Conservation (phyloP, 192 early-diverging fungal species). For the Coemansia sp. region DNA sequence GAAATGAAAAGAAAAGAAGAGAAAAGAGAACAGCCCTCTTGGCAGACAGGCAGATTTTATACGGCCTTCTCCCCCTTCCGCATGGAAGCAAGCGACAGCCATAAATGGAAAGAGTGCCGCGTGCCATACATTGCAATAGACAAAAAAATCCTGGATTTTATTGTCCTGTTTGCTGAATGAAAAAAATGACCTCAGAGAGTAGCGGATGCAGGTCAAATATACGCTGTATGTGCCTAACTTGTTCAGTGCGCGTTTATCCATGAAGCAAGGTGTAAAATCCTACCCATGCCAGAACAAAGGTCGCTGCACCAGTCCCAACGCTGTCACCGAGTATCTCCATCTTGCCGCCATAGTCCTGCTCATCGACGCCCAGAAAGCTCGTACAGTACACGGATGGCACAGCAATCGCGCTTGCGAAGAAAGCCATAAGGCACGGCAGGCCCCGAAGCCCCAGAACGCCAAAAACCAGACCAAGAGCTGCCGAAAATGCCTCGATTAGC, state of each 20-base stretch:
- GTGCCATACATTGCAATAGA: too few relatives aligned
- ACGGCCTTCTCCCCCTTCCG: not conserved
- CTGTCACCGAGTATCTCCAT: constrained; percentile 53
- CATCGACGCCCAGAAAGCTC: constrained; percentile 39
- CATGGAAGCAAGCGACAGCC: not conserved
- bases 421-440: constrained; percentile 29
- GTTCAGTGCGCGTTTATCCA: not conserved
- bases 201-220: too few relatives aligned
- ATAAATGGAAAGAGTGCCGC: too few relatives aligned
- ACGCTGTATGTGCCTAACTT: too few relatives aligned
- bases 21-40: not conserved
- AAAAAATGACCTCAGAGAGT: too few relatives aligned
- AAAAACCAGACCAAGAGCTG: constrained; percentile 22
- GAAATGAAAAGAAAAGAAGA: constrained; percentile 7
- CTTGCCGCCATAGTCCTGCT: constrained; percentile 50
- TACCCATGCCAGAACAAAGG: constrained; percentile 41
- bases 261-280: constrained; percentile 30
- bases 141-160: too few relatives aligned
- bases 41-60: not conserved
- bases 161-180: too few relatives aligned
- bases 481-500: constrained; percentile 33
- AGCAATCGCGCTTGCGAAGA: constrained; percentile 28
- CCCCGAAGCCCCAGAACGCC: constrained; percentile 36
- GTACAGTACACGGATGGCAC: constrained; percentile 45
- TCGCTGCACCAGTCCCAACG: constrained; percentile 38